Evolutionary conservation across 768 basidiomycete genomes (phyloP), one percentile per base, ranked within the genome.

Genomic region (Tylopilus plumbeoviolaceoides): DNA sequence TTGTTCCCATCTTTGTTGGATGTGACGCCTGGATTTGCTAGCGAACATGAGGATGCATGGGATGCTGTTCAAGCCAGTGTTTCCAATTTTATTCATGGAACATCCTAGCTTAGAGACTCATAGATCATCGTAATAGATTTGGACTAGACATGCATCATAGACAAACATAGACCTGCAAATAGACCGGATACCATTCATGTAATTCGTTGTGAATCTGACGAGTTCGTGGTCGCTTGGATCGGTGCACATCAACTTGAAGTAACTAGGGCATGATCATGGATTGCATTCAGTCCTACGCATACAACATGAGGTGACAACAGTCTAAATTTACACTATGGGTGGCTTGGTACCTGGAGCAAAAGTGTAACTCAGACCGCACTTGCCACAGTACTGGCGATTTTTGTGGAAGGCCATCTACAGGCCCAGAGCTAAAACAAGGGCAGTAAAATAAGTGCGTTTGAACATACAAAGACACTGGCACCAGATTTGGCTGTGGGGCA

Each of bases 351-450:
- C 89, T 45, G 89, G 84, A 56, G 80, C 78, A 78, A 91, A 91
- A 51, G 85, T 84, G 78, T 91, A 91, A 46, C 89, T 91, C 73
- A 91, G 71, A 44, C 89, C 89, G 58, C 91, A 94, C 77, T 91
- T 91, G 76, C 95, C 95, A 73, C 95, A 98, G 76, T 95, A 95
- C 76, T 98, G 95, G 62, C 95, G 87, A 75, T 98, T 91, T 62
- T 89, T 81, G 83, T 99, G 95, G 85, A 93, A 93, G 56, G 93
- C 93, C 95, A 98, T 98, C 94, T 89, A 68, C 48, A 57, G 53
- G 66, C 9, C 21, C 1, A 48, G 42, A 72, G 56, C 51, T 21
- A 35, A n/a, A 27, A 30, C 11, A 5, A n/a, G 12, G 15, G 3
- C 1, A 25, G 42, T n/a, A 30, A 33, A 35, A 51, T 43, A 43